Evolutionary conservation across 306 rosid genomes (phyloP), one percentile per base, ranked within the genome.

Genomic region (Cucumis hystrix): DNA sequence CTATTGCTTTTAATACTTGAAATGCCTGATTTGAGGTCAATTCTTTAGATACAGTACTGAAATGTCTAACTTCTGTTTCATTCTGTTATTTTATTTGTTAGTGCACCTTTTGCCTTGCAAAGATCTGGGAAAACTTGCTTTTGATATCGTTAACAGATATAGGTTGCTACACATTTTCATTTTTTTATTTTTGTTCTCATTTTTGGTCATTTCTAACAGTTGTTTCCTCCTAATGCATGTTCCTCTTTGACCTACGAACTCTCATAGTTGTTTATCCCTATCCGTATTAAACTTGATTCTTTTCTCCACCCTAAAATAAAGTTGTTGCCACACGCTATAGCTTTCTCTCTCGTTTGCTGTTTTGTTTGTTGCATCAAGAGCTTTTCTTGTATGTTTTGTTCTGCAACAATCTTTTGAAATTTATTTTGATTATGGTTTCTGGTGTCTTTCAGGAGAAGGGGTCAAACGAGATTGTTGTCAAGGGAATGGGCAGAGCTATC

Each of bases 401-500:
- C 20, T 45, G 57, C 20, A 41, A 41, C 6, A 68, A 23, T 45
- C 1, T 21, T 45, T 17, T 55, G 45, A 2, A 10, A 49, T 49
- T 49, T 55, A 72, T 28, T 28, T 71, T 10, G 85, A 49, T 76
- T 79, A 57, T 54, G 21, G 14, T 51, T 20, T 39, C 37, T 41
- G 57, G 21, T 75, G 11, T 71, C n/a, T 74, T 78, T 23, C 83
- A 93, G 98, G 97, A 90, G 82, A 91, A 89, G 75, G 97, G 92
- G 41, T 86, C 89, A 28, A 78, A 82, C 14, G 98, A 90, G 67
- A 85, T 93, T 78, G 87, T 85, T 76, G 88, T 93, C 28, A 91
- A 90, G 84, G 98, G 97, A 49, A 93, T 93, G 98, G 97, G 98
- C 43, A 89, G 98, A 73, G 97, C 97, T 45, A 93, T 93, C 78